Conservation (phyloP, 805 yeast species). For the Yamadazyma ubonensis region DNA sequence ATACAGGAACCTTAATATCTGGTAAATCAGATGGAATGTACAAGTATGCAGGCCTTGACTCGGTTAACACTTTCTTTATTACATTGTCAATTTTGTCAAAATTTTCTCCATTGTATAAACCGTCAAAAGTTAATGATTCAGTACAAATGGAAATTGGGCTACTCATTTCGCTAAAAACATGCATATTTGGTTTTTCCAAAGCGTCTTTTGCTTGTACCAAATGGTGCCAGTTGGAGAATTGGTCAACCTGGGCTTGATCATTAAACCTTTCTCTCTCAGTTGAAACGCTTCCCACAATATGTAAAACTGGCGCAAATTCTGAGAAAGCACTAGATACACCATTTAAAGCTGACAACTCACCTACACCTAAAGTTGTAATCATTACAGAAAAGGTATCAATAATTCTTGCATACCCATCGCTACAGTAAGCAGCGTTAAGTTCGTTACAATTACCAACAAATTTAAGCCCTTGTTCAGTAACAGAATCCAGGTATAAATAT, state of each 20-base stretch:
- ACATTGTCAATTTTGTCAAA: slow-evolving; percentile 63
- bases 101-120: slow-evolving; percentile 38
- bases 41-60: slow-evolving; percentile 78
- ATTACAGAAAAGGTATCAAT: slow-evolving; percentile 60
- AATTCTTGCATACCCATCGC: slow-evolving; percentile 80
- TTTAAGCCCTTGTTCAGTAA: slow-evolving; percentile 42
- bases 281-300: slow-evolving; percentile 65
- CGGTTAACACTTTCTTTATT: slow-evolving; percentile 50
- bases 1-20: slow-evolving; percentile 31
- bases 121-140: slow-evolving; percentile 35
- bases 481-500: slow-evolving; percentile 50
- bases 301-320: slow-evolving; percentile 75
- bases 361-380: slow-evolving; percentile 82
- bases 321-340: slow-evolving; percentile 83
- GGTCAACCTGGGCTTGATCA: slow-evolving; percentile 1
- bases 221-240: slow-evolving; percentile 49
- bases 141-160: slow-evolving; percentile 51
- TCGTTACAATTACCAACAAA: slow-evolving; percentile 91
- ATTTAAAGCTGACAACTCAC: slow-evolving; percentile 81
- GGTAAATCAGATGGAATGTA: slow-evolving; percentile 74
- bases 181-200: slow-evolving; percentile 59
- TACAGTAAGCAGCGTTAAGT: slow-evolving; percentile 84
- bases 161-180: slow-evolving; percentile 64
- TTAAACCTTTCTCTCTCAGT: slow-evolving; percentile 20
- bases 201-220: slow-evolving; percentile 53